phyloP scores from a whole-genome alignment of 2,329 filamentous ascomycete genomes.

The Pseudopithomyces maydicus region DNA sequence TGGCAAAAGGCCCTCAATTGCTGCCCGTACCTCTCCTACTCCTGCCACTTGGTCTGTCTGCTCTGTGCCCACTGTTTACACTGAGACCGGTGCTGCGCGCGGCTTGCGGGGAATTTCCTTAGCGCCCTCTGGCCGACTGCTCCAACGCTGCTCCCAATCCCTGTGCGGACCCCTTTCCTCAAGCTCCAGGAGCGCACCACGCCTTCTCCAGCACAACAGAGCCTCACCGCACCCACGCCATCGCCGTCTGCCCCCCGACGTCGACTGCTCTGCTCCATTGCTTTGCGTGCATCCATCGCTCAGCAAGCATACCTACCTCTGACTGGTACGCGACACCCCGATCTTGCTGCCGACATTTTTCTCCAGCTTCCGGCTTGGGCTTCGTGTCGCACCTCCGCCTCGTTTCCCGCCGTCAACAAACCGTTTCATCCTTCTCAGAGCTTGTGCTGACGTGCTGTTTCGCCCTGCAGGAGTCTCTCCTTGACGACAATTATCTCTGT shows the following conservation, averaged over 20 bases:
- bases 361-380: slow-evolving; percentile 32
- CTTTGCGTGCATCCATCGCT: slow-evolving; percentile 40
- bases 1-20: slow-evolving; percentile 28
- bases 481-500: slow-evolving; percentile 34
- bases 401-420: slow-evolving; percentile 30
- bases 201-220: slow-evolving; percentile 18
- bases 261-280: slow-evolving; percentile 34
- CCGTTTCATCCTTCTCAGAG: slow-evolving; percentile 18
- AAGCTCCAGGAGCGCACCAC: slow-evolving; percentile 25
- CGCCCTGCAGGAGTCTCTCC: slow-evolving; percentile 39
- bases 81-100: slow-evolving; percentile 22
- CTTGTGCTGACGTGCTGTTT: slow-evolving; percentile 27
- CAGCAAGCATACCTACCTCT: slow-evolving; percentile 41
- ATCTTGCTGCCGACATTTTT: slow-evolving; percentile 37
- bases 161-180: slow-evolving; percentile 46
- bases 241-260: slow-evolving; percentile 24
- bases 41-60: slow-evolving; percentile 7
- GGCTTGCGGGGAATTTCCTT: slow-evolving; percentile 33
- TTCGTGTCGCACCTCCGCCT: slow-evolving; percentile 40
- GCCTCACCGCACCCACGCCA: slow-evolving; percentile 33
- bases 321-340: slow-evolving; percentile 40
- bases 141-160: slow-evolving; percentile 42
- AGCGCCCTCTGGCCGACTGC: slow-evolving; percentile 32
- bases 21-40: slow-evolving; percentile 12
- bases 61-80: slow-evolving; percentile 10